Evolutionary conservation across 2,329 filamentous ascomycete genomes (phyloP).

Genomic region (Myrmaecium sp.): DNA sequence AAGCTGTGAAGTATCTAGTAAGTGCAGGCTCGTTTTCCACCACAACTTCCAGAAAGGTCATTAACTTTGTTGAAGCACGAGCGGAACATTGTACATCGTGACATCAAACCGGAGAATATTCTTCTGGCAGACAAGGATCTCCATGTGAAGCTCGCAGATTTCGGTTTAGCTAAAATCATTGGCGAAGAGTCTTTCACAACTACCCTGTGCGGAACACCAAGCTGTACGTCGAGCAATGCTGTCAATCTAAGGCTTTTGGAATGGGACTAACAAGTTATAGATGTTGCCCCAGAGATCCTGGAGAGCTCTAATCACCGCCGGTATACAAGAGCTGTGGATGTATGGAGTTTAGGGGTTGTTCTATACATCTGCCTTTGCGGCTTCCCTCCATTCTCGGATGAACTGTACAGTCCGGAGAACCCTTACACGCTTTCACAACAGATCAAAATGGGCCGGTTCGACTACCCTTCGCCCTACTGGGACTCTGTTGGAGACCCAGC

Average conservation of each 20-base stretch:
- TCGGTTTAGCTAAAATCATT: conserved; percentile 94
- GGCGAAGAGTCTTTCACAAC: conserved; percentile 97
- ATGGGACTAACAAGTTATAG: conserved; percentile 17
- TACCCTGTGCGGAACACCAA: conserved; percentile 87
- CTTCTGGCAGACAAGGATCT: conserved; percentile 71
- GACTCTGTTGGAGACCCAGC: conserved; percentile 74
- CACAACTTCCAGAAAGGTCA: not conserved
- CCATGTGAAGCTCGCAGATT: conserved; percentile 84
- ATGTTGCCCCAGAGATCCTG: conserved; percentile 90
- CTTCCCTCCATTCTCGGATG: conserved; percentile 93
- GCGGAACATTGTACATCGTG: conserved; percentile 88
- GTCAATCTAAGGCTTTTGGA: not conserved
- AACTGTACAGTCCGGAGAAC: conserved; percentile 64
- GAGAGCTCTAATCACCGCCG: conserved; percentile 65
- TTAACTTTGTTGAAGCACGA: conserved; percentile 50
- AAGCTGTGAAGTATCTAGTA: conserved; percentile 90
- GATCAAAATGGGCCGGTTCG: conserved; percentile 75
- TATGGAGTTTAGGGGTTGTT: conserved; percentile 96
- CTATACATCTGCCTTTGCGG: conserved; percentile 95
- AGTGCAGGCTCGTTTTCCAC: conserved; percentile 14
- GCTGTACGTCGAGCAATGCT: conserved; percentile 44
- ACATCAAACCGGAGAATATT: conserved; percentile 97
- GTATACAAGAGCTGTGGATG: conserved; percentile 88
- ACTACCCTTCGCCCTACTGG: conserved; percentile 96
- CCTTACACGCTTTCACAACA: conserved; percentile 79